Conservation (phyloP, 306 rosid species). For the Sphenostylis stenocarpa region DNA sequence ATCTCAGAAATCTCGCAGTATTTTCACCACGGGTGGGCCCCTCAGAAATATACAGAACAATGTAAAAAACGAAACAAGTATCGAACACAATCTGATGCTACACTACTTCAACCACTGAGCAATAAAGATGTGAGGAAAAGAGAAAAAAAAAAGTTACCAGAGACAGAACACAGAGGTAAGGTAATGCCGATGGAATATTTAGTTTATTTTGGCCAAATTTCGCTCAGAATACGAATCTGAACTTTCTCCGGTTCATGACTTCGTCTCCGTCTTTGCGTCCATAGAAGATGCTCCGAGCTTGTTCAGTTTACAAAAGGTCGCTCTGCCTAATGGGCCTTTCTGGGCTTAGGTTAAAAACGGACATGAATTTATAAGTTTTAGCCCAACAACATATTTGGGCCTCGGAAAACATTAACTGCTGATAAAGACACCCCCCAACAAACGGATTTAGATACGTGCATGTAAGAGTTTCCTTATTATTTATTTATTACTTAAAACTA, state of each 20-base stretch:
- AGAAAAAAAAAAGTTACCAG: background rate
- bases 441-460: too few relatives aligned
- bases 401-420: background rate
- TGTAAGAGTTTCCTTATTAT: too few relatives aligned
- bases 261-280: background rate
- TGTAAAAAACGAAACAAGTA: background rate
- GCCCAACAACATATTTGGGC: background rate
- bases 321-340: background rate
- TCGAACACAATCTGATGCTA: background rate
- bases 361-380: background rate
- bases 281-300: constrained; percentile 5
- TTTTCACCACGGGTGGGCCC: background rate
- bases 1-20: background rate
- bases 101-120: background rate
- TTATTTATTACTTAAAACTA: too few relatives aligned
- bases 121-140: background rate
- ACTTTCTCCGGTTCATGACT: background rate
- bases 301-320: background rate
- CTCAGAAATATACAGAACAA: background rate
- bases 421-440: too few relatives aligned
- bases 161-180: background rate
- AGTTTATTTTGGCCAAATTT: too few relatives aligned
- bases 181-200: background rate
- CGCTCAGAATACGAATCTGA: background rate
- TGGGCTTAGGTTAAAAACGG: background rate